Base-by-base conservation (phyloP, 345 rosid genomes). In the Hibiscus tridactylites region DNA sequence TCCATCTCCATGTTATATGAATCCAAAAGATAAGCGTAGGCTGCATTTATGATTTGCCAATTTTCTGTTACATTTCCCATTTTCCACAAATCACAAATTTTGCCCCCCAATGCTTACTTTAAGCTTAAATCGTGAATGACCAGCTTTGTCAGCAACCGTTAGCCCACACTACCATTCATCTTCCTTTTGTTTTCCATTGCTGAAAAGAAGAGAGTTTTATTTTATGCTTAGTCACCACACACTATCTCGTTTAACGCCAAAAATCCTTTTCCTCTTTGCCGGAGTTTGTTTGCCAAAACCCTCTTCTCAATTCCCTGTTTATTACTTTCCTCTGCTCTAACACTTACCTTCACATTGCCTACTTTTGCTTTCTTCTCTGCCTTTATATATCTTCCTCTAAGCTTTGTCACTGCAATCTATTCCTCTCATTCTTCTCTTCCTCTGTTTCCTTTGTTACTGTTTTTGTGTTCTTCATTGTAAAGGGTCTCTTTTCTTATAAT, bases 201-300 rank as follows among this genome's bases (percentile, higher is more conserved):
- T 4, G 44, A 26, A 70, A 39, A 50, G 56, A 19, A 31, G 28
- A 56, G 10, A 24, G 28, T 9, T 21, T 31, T 67, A 81, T 69
- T 78, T 19, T 73, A 78, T 76, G 84, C 83, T 71, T 79, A 64
- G 74, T 81, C 85, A 79, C 79, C 72, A 33, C 76, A 75, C 79
- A 80, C 84, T 74, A 44, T 53, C 74, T 77, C 81, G 21, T 70
- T 68, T 80, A 87, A 83, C 89, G 80, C 83, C 24, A 79, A 77
- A 74, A 71, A 59, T 61, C 83, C 71, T 80, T 24, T 61, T 31
- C 33, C 69, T 28, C 67, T 47, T 77, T 74, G 72, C 74, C 77
- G 9, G 67, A 57, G 49, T 70, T 78, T 76, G 69, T 73, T 68
- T 26, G 68, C 79, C 72, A 53, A 66, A 59, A 39, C 50, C 63